Evolutionary conservation across 495 filamentous ascomycete species (phyloP), one percentile per base, ranked within the genome.

Genomic region (Copromyces sp.): DNA sequence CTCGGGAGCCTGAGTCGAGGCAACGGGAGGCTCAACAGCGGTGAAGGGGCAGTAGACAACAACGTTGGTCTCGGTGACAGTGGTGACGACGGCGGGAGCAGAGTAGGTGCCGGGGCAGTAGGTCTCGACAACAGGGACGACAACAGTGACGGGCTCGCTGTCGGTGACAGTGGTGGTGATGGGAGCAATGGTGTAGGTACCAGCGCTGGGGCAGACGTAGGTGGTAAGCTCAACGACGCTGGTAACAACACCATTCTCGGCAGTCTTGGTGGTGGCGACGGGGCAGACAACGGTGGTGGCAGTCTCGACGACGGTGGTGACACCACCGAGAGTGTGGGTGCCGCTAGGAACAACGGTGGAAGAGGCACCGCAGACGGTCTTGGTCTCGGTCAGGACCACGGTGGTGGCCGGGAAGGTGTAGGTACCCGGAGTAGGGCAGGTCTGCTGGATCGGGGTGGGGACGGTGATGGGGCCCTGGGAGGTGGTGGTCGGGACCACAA

Each of bases 361-460:
- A 75, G 89, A 85, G 24, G 90, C 87, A 79, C 80, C 90, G 79
- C 87, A 89, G 70, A 92, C 90, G 69, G 89, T 92, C 73, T 88
- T 92, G 20, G 86, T 85, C 77, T 84, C 81, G 69, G 88, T 89
- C 71, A 95, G 82, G 39, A 89, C 90, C 68, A 94, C 74, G 71
- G 91, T 94, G 68, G 88, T 91, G 42, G 90, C 91, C 68, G 92
- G 91, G 85, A 94, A 89, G 75, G 92, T 94, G 87, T 93, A 95
- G 74, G 84, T 86, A 80, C 92, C 92, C 70, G 92, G 89, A 32
- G 88, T 89, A 44, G 88, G 82, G 89, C 87, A 92, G 69, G 85
- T 89, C 82, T 90, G 90, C 39, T 90, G 84, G 69, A 86, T 84
- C 39, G 88, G 85, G 24, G 91, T 92, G 32, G 93, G 92, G 70